Evolutionary conservation across 768 basidiomycete genomes (phyloP), one percentile per base, ranked within the genome.

Genomic region (button mushroom (Agaricus bisporus)): DNA sequence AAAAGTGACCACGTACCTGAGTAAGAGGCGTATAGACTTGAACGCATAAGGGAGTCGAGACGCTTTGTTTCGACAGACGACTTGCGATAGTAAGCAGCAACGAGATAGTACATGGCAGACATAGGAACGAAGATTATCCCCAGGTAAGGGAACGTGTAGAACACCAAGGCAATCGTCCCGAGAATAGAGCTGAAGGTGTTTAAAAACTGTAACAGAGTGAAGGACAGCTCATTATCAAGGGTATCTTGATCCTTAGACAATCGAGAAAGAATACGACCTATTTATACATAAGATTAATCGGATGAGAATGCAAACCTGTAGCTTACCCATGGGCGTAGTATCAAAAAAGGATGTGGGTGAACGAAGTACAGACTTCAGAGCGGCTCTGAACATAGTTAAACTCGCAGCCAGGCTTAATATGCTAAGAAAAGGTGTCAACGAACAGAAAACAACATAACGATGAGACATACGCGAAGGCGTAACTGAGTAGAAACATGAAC

Each of bases 341-440:
- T 90, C 87, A 61, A 86, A 88, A 69, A 87, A 88, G 3, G 82
- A 77, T 0, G 74, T 64, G 0, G 85, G 82, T 8, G 85, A 85
- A 4, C 75, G 68, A 49, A 91, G 61, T 4, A 91, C 82, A 12
- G 73, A 71, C 5, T 57, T 62, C 9, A 88, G 67, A 0, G 85
- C 85, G 4, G 69, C 64, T 58, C 71, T 78, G 68, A 85, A 87
- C 37, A 88, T 63, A 8, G 65, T 69, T 51, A 77, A 60, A 61
- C 77, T 76, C 9, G 74, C 76, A 3, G 63, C 54, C 11, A 79
- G 63, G 25, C 69, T 66, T 54, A 67, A 63, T 28, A 74, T 49
- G 5, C 76, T 79, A 48, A 7, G 45, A 6, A 26, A 32, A 6
- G 20, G 41, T 3, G 41, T 56, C n/a, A 60, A 38, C 25, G 28